These are phyloP conservation scores for Colletotrichum ledebouriae DNA, from an alignment of 2,329 filamentous ascomycete species.

Conservation along the genomic window DNA sequence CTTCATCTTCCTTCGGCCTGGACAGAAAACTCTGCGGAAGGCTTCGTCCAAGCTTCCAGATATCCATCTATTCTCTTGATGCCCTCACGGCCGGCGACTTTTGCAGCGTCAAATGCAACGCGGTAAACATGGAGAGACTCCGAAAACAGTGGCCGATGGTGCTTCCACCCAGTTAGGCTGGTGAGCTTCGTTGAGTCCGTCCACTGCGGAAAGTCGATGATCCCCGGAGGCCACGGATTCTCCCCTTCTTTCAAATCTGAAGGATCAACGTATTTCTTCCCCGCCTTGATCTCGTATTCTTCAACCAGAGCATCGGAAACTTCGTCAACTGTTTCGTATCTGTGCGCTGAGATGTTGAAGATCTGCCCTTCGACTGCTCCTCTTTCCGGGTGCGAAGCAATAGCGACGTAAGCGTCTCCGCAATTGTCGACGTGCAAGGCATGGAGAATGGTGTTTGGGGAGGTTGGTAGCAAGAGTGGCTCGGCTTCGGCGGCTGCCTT, in stretches of 20 bases:
- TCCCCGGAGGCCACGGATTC: slow-evolving; percentile 42
- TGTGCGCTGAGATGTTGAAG: slow-evolving; percentile 60
- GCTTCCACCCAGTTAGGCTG: slow-evolving; percentile 56
- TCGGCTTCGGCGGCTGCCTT: slow-evolving; percentile 21
- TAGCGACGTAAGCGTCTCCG: slow-evolving; percentile 60
- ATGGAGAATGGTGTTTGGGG: slow-evolving; percentile 58
- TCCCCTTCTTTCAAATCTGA: slow-evolving; percentile 39
- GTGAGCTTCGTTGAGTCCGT: slow-evolving; percentile 58
- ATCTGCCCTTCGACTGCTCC: slow-evolving; percentile 52
- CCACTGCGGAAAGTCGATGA: slow-evolving; percentile 58
- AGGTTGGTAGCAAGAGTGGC: slow-evolving; percentile 50
- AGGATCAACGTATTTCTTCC: slow-evolving; percentile 46
- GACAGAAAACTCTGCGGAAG: background rate
- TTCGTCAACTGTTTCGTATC: slow-evolving; percentile 59
- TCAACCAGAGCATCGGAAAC: slow-evolving; percentile 54
- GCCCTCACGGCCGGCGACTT: slow-evolving; percentile 20
- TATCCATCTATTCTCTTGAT: background rate
- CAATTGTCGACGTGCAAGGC: slow-evolving; percentile 64
- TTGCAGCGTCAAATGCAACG: slow-evolving; percentile 54
- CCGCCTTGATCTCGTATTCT: slow-evolving; percentile 56
- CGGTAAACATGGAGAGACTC: slow-evolving; percentile 54
- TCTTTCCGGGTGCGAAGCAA: slow-evolving; percentile 55
- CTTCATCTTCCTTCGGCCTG: too few relatives aligned
- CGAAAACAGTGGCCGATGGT: slow-evolving; percentile 53
- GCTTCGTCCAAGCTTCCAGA: slow-evolving; percentile 14